phyloP scores from a whole-genome alignment of 2,329 filamentous ascomycete genomes.

The Huntiella moniliformis region DNA sequence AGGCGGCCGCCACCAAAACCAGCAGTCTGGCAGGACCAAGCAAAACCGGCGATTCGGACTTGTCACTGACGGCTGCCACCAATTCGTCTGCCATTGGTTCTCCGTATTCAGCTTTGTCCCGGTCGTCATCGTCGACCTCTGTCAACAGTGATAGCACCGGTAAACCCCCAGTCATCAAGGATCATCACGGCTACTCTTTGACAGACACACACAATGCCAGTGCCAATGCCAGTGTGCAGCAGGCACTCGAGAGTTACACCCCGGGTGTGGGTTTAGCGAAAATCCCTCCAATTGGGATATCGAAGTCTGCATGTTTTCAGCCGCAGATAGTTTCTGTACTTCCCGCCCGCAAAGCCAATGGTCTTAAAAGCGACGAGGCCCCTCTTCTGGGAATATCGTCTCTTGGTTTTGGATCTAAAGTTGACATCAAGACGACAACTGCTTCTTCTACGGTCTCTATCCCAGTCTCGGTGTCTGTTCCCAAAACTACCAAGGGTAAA shows the following conservation, averaged over 20 bases:
- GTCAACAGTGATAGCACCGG: neutral
- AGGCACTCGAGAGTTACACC: no score
- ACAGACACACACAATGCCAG: no score
- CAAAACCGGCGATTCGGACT: no score
- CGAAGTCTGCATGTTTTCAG: neutral
- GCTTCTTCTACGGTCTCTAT: neutral
- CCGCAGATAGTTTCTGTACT: neutral
- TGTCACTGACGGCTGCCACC: no score
- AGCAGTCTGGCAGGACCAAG: neutral
- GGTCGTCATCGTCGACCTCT: no score
- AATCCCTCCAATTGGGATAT: neutral
- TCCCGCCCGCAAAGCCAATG: neutral
- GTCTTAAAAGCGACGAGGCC: slow-evolving; percentile 10
- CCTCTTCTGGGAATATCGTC: slow-evolving; percentile 1
- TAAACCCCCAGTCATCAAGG: neutral
- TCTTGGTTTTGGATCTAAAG: slow-evolving; percentile 3
- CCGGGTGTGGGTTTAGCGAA: neutral
- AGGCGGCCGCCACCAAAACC: neutral
- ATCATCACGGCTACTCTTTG: neutral
- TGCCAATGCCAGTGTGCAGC: no score
- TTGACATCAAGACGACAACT: neutral
- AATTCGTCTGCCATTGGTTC: no score
- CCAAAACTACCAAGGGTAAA: slow-evolving; percentile 1
- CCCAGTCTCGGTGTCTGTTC: neutral
- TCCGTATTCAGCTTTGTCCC: no score